These are phyloP conservation scores for Chytriomyces sp. DNA, from an alignment of 192 early-diverging fungal genomes.

Conservation along the genomic window DNA sequence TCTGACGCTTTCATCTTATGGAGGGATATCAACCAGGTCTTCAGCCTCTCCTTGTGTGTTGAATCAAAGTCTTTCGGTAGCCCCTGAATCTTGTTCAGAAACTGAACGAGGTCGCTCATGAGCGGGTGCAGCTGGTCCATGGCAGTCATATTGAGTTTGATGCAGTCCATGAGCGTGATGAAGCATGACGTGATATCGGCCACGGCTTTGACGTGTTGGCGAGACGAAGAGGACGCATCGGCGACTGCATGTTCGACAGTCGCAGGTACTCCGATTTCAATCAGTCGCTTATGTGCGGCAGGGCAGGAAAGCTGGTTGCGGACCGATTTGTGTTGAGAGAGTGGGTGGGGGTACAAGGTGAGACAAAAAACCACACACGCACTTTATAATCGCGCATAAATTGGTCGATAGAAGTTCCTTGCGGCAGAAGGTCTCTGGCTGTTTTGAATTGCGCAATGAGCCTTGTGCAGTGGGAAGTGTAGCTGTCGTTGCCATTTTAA, in stretches of 20 bases:
- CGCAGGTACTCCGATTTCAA: constrained; percentile 95
- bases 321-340: not conserved
- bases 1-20: constrained; percentile 95
- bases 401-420: constrained; percentile 18
- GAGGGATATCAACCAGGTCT: constrained; percentile 86
- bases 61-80: constrained; percentile 77
- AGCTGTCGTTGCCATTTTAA: constrained; percentile 55
- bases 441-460: constrained; percentile 93
- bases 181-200: constrained; percentile 80
- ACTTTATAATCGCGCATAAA: constrained; percentile 83
- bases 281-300: constrained; percentile 76
- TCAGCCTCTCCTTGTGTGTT: constrained; percentile 75
- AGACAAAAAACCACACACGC: not conserved
- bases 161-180: constrained; percentile 89
- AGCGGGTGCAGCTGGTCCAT: constrained; percentile 92
- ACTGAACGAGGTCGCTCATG: constrained; percentile 83
- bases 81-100: constrained; percentile 78
- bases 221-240: constrained; percentile 31
- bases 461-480: constrained; percentile 87
- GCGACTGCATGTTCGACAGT: constrained; percentile 88
- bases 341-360: constrained; percentile 8
- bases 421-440: constrained; percentile 57
- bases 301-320: constrained; percentile 74
- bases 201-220: constrained; percentile 69
- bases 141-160: constrained; percentile 81